Base-by-base conservation (phyloP, 2,329 filamentous ascomycete species). In the Curvularia verruculosa region DNA sequence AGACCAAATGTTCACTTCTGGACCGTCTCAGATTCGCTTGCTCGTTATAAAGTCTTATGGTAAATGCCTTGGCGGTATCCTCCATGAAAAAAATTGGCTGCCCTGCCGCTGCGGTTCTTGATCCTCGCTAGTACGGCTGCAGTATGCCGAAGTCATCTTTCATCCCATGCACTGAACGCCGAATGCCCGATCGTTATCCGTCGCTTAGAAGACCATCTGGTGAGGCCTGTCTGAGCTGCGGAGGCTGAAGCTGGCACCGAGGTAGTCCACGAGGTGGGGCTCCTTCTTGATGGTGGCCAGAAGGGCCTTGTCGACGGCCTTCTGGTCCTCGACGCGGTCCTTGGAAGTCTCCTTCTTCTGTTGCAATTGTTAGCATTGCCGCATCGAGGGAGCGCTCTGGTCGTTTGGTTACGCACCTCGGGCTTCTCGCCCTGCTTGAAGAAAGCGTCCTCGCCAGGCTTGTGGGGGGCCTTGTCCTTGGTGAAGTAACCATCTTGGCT, bases 151-250 rank as follows among this genome's bases (percentile, higher is more conserved):
- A 73, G 69, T 72, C 69, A 66, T 73, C 72, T 72, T 72, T 75
- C 74, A 75, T 74, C 72, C 73, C 73, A 75, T 74, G 70, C 71
- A 73, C 72, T 69, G 63, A 76, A 76, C 73, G 73, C 73, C 73
- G 70, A 70, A 70, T 69, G 64, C 58, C 65, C 73, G 66, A 61
- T 71, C 70, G 63, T 67, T 61, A 70, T 64, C 67, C 70, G 64
- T 65, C 71, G 60, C 63, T 67, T 97, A 99, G 88, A 94, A 99
- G 84, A 91, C 91, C 95, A 99, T 98, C 89, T 96, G 91, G 85
- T 99, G 95, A 84, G 95, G 95, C 89, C 94, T 93, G 87, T 99
- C 94, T 79, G 95, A 95, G 87, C 93, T 97, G 85, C 94, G 91
- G 83, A 99, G 89, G 88, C 91, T 96, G 91, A 99, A 99, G 80